A percentile compares a stretch with the other conserved stretches of the same genome.
phyloP scores from a whole-genome alignment of 257 asterid species.

The Mentha longifolia region DNA sequence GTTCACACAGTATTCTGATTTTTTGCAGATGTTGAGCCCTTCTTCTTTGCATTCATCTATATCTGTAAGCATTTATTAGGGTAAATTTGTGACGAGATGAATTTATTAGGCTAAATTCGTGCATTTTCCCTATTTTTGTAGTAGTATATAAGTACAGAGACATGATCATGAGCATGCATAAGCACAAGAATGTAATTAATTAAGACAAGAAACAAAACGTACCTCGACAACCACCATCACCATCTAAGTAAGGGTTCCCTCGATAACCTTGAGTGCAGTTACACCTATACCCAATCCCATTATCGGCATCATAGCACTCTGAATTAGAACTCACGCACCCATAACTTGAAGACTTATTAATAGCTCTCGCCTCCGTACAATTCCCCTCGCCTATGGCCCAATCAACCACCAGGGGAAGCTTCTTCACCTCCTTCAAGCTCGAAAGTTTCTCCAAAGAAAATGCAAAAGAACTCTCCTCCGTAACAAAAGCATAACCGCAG shows the following conservation, averaged over 20 bases:
- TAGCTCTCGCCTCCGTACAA: slow-evolving; percentile 35
- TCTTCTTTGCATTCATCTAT: slow-evolving; percentile 39
- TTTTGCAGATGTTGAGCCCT: slow-evolving; percentile 6
- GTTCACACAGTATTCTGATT: slow-evolving; percentile 24
- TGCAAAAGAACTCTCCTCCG: slow-evolving; percentile 27
- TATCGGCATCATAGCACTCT: slow-evolving; percentile 24
- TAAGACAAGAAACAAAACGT: not conserved
- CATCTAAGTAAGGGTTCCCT: slow-evolving; percentile 50
- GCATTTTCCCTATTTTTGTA: no score
- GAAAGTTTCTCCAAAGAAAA: no score
- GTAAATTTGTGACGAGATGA: no score
- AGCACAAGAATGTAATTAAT: no score
- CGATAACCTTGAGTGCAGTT: slow-evolving; percentile 38
- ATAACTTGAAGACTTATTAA: slow-evolving; percentile 2
- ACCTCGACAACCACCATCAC: slow-evolving; percentile 56
- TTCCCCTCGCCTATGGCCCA: slow-evolving; percentile 42
- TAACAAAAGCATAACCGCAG: slow-evolving; percentile 41
- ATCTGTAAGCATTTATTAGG: no score
- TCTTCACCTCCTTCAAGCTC: not conserved
- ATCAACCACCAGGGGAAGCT: slow-evolving; percentile 43
- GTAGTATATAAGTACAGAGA: no score
- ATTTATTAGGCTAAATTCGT: no score
- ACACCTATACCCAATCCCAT: slow-evolving; percentile 47
- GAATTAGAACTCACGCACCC: slow-evolving; percentile 38
- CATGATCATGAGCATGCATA: no score